Evolutionary conservation across 495 filamentous ascomycete genomes (phyloP).

Genomic region (Talaromyces trachyspermus): DNA sequence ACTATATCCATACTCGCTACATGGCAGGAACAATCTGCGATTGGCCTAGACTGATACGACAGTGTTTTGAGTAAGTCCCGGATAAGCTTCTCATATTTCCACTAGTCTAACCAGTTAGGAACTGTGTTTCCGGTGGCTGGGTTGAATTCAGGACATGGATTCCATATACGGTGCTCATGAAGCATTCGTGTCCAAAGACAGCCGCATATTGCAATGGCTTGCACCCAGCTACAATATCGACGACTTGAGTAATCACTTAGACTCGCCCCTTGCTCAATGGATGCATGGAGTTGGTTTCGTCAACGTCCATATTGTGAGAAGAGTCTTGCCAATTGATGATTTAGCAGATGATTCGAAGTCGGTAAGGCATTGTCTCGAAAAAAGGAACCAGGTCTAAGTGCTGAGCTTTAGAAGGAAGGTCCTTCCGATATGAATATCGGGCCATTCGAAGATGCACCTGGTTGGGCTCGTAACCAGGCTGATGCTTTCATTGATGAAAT

Average conservation of each 20-base stretch:
- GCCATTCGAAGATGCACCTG: neutral
- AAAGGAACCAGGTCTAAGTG: neutral
- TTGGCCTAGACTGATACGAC: constrained; percentile 18
- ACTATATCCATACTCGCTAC: constrained; percentile 28
- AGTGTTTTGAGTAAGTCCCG: constrained; percentile 9
- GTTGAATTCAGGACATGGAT: constrained; percentile 33
- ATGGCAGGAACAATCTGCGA: constrained; percentile 26
- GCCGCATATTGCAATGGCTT: no score
- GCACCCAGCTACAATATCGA: no score
- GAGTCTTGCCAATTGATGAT: neutral
- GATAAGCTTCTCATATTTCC: neutral
- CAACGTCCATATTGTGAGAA: constrained; percentile 30
- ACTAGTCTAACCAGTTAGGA: constrained; percentile 5
- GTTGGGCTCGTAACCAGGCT: neutral
- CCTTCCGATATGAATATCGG: neutral
- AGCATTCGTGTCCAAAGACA: neutral
- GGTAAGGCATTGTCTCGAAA: neutral
- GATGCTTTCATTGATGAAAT: neutral
- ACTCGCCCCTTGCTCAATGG: constrained; percentile 19
- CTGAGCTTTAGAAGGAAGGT: neutral
- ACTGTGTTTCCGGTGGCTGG: constrained; percentile 36
- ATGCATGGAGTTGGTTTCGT: constrained; percentile 46
- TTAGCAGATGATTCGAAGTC: neutral
- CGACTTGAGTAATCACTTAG: constrained; percentile 7
- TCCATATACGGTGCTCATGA: neutral